These are phyloP conservation scores for Saposhnikovia divaricata DNA, from an alignment of 129 eudicot genomes.

Conservation along the genomic window DNA sequence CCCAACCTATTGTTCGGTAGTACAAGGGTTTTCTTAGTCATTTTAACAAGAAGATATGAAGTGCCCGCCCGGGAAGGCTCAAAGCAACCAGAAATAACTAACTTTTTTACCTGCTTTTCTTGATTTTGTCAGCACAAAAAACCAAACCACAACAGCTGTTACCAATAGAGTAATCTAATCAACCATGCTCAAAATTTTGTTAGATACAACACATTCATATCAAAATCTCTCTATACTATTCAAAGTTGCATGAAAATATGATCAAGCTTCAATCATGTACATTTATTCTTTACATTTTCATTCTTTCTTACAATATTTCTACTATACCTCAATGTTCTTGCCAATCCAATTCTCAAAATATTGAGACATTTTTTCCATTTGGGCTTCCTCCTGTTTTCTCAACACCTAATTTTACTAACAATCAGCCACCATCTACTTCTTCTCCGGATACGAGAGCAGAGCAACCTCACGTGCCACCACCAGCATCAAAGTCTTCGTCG, in stretches of 20 bases:
- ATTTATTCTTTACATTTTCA: constrained; percentile 16
- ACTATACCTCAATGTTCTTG: constrained; percentile 18
- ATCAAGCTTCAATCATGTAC: constrained; percentile 10
- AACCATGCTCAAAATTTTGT: constrained; percentile 18
- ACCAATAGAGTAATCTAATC: constrained; percentile 2
- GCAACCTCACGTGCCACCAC: constrained; percentile 17
- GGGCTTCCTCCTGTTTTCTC: constrained; percentile 20
- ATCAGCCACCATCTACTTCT: constrained; percentile 21
- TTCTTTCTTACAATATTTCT: constrained; percentile 15
- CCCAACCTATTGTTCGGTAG: background rate
- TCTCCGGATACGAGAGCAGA: constrained; percentile 15
- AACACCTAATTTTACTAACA: constrained; percentile 5
- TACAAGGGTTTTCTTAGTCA: background rate
- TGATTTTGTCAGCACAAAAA: constrained; percentile 31
- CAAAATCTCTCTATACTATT: constrained; percentile 9
- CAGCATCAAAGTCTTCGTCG: constrained; percentile 30
- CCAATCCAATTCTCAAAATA: constrained; percentile 37
- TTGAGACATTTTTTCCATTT: constrained; percentile 38
- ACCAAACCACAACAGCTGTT: constrained; percentile 16
- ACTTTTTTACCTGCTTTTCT: constrained; percentile 29
- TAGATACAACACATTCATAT: constrained; percentile 4
- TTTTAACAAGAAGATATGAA: background rate
- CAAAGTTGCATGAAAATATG: constrained; percentile 22
- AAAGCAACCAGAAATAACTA: constrained; percentile 15
- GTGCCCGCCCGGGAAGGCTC: constrained; percentile 10